A percentile compares a stretch with the other conserved stretches of the same genome.
phyloP scores from a whole-genome alignment of 2,329 filamentous ascomycete genomes.

The Paecilomyces dactylethromorphus region DNA sequence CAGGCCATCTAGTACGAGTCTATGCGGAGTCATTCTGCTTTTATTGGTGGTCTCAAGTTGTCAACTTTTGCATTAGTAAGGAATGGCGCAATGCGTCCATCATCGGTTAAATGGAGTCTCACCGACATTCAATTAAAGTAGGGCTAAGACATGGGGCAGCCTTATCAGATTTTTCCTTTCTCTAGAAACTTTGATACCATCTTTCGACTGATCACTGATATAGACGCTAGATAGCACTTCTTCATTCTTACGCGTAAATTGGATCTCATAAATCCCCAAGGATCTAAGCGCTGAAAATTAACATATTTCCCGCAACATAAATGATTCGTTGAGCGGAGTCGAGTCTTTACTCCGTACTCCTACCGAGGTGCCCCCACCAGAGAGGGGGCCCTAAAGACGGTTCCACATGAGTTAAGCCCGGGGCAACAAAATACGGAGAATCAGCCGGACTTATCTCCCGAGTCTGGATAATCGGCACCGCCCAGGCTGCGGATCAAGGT shows the following conservation, averaged over 20 bases:
- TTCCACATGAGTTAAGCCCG: not conserved
- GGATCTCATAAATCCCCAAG: no score
- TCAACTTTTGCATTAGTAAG: not conserved
- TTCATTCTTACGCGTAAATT: no score
- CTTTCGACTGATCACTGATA: not conserved
- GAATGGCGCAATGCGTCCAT: not conserved
- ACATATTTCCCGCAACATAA: not conserved
- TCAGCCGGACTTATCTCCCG: constrained; percentile 2
- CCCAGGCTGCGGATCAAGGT: not conserved
- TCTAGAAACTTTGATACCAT: not conserved
- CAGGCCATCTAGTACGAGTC: not conserved
- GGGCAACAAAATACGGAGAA: not conserved
- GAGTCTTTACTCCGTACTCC: not conserved
- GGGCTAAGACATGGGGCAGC: not conserved
- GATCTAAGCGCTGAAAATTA: no score
- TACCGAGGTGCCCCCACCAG: not conserved
- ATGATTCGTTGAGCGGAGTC: not conserved
- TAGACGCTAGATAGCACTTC: not conserved
- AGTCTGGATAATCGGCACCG: constrained; percentile 2
- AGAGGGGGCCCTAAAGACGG: constrained; percentile 5
- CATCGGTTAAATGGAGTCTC: not conserved
- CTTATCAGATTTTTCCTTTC: not conserved
- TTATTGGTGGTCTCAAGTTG: not conserved
- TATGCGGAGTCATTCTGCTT: not conserved
- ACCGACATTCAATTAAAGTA: not conserved